These are phyloP conservation scores for Cadophora sp. DNA, from an alignment of 2,329 filamentous ascomycete genomes.

Conservation along the genomic window DNA sequence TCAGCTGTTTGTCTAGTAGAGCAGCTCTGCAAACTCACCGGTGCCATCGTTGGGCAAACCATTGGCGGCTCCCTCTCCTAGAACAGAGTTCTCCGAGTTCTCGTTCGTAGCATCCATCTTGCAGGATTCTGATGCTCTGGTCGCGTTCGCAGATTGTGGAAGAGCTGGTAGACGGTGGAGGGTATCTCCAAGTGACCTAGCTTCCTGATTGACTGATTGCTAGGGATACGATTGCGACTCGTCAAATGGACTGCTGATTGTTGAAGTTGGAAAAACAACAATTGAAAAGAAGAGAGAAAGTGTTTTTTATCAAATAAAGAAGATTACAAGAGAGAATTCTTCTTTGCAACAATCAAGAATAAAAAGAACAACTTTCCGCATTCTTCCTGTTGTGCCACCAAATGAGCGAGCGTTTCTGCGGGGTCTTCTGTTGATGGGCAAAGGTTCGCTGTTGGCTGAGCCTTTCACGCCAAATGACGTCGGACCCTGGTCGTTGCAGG, in stretches of 20 bases:
- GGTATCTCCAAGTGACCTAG: constrained; percentile 2
- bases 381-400: background rate
- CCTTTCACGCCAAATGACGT: constrained; percentile 32
- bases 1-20: constrained; percentile 28
- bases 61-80: constrained; percentile 50
- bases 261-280: background rate
- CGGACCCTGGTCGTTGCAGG: constrained; percentile 20
- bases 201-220: constrained; percentile 2
- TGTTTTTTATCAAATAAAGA: background rate
- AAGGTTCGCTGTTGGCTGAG: constrained; percentile 14
- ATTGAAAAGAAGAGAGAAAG: background rate
- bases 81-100: constrained; percentile 39
- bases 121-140: constrained; percentile 9
- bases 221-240: background rate
- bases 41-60: constrained; percentile 73
- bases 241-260: background rate
- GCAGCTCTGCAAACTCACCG: constrained; percentile 55
- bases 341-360: background rate
- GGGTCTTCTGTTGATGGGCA: background rate
- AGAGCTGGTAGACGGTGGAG: background rate
- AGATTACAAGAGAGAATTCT: background rate
- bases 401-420: constrained; percentile 14
- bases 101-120: constrained; percentile 42
- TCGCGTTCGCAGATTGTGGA: constrained; percentile 11
- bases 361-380: background rate